These are phyloP conservation scores for Plasmodium sp. DNA, from an alignment of 169 alveolate species.

Conservation along the genomic window DNA sequence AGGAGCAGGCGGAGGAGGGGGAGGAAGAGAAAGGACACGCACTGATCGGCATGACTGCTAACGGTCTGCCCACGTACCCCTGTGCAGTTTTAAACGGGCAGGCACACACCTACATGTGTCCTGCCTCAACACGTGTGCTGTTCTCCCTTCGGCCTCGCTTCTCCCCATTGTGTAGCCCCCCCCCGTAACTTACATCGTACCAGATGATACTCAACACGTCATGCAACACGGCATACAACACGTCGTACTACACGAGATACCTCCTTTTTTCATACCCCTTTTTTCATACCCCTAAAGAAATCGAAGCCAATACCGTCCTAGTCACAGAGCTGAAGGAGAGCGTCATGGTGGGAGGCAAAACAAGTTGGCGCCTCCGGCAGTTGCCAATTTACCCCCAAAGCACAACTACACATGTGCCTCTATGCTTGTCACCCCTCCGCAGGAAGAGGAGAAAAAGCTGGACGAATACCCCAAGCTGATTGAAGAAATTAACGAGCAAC, in stretches of 20 bases:
- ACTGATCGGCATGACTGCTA: neutral
- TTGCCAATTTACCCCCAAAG: neutral
- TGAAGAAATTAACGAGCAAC: conserved; percentile 34
- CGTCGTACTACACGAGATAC: neutral
- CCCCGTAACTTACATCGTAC: neutral
- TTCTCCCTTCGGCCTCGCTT: neutral
- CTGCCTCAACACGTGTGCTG: neutral
- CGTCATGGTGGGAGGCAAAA: conserved; percentile 8
- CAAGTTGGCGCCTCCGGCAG: neutral
- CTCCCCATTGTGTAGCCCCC: neutral
- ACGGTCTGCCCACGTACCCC: neutral
- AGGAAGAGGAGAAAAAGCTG: conserved; percentile 70
- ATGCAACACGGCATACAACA: neutral
- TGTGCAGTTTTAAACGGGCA: neutral
- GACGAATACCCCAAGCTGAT: conserved; percentile 67
- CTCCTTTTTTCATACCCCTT: neutral
- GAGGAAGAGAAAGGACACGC: neutral
- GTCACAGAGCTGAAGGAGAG: conserved; percentile 67
- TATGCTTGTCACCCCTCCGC: neutral
- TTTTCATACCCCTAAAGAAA: conserved; percentile 1
- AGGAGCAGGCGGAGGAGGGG: neutral
- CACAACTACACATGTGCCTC: neutral
- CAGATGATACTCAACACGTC: neutral
- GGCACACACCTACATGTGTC: neutral
- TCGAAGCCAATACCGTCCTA: conserved; percentile 57